Percentiles rank a stretch among this genome's conserved stretches.
phyloP scores from a whole-genome alignment of 2,329 filamentous ascomycete species.

The Mycogone perniciosa region DNA sequence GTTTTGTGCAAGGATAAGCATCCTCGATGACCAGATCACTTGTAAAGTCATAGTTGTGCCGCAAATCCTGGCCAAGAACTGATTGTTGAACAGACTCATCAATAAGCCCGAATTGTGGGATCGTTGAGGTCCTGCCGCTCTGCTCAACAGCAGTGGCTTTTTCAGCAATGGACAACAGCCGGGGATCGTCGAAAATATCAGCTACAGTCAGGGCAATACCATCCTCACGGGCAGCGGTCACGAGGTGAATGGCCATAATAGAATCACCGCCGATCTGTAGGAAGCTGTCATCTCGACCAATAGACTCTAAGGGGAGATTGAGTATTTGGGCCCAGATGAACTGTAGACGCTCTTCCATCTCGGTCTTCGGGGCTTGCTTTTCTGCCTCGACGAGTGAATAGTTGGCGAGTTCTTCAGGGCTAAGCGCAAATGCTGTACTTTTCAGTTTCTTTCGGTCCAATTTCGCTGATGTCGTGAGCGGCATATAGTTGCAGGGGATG shows the following conservation, averaged over 20 bases:
- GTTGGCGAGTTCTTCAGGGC: background rate
- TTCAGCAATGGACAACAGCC: background rate
- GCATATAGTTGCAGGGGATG: slow-evolving; percentile 15
- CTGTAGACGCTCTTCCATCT: slow-evolving; percentile 10
- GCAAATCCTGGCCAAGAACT: background rate
- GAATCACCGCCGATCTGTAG: slow-evolving; percentile 34
- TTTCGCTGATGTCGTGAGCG: slow-evolving; percentile 10
- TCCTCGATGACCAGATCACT: slow-evolving; percentile 3
- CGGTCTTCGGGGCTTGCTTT: slow-evolving; percentile 11
- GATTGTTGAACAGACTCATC: background rate
- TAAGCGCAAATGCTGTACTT: background rate
- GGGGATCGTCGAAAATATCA: slow-evolving; percentile 2
- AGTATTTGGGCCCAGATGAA: slow-evolving; percentile 28
- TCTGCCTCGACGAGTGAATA: background rate
- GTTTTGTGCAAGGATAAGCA: slow-evolving; percentile 12
- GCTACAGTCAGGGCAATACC: slow-evolving; percentile 2
- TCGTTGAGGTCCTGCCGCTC: background rate
- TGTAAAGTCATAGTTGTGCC: background rate
- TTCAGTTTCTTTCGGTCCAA: slow-evolving; percentile 5
- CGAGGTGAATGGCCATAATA: slow-evolving; percentile 37
- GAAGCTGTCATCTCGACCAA: slow-evolving; percentile 18
- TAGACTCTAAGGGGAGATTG: slow-evolving; percentile 20
- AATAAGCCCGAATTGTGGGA: background rate
- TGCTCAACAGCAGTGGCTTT: background rate
- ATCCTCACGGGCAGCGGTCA: slow-evolving; percentile 28